Conservation (phyloP, 306 rosid genomes). For the Cotoneaster glaucophyllus region DNA sequence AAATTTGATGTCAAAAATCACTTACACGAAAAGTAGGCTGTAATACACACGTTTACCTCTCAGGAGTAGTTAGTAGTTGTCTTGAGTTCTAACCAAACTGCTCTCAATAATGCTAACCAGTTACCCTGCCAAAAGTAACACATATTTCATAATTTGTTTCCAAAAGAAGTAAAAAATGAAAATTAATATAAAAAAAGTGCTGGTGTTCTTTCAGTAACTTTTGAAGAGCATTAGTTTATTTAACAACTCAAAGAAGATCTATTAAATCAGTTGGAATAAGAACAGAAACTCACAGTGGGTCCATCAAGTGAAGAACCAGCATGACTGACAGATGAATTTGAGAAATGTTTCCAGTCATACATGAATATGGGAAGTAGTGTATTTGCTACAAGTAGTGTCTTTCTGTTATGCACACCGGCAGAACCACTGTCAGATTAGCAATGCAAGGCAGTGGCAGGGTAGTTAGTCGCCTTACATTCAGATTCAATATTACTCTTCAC, state of each 20-base stretch:
- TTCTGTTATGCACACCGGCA: background rate
- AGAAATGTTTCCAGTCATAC: background rate
- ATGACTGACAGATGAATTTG: background rate
- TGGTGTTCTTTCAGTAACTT: background rate
- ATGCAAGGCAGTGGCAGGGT: constrained; percentile 5
- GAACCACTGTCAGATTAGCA: background rate
- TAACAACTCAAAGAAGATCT: background rate
- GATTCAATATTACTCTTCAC: constrained; percentile 2
- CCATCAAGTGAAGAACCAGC: constrained; percentile 1
- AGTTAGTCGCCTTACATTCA: background rate
- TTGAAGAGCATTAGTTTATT: background rate
- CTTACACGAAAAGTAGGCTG: constrained; percentile 3
- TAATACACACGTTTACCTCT: background rate
- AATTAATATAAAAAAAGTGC: constrained; percentile 4
- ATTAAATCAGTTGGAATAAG: background rate
- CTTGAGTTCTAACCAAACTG: background rate
- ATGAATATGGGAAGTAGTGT: background rate
- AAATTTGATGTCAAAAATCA: background rate
- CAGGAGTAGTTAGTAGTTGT: background rate
- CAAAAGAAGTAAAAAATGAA: background rate
- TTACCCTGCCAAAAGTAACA: constrained; percentile 10
- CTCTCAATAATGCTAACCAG: background rate
- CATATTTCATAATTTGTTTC: background rate
- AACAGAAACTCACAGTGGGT: constrained; percentile 3
- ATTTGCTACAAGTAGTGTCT: background rate